These are phyloP conservation scores for Craterostigma plantagineum DNA, from an alignment of 257 asterid species.

Conservation along the genomic window DNA sequence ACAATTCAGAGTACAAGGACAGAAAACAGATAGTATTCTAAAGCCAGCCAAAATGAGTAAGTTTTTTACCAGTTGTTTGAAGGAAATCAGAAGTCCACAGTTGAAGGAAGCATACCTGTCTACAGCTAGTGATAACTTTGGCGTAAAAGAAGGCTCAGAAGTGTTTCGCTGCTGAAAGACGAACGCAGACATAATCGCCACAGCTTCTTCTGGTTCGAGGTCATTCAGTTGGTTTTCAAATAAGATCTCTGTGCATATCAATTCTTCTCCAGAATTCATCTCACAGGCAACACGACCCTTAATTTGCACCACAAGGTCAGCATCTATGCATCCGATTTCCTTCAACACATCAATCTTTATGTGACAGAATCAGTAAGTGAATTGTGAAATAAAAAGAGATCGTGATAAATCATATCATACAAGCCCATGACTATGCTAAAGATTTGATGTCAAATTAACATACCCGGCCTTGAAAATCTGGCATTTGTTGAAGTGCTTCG, in stretches of 20 bases:
- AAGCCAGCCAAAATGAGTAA: too few species aligned
- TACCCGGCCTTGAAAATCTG: constrained; percentile 99
- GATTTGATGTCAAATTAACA: constrained; percentile 13
- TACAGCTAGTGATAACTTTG: constrained; percentile 66
- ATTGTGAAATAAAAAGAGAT: constrained; percentile 7
- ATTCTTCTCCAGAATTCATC: constrained; percentile 99
- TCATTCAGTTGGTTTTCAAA: constrained; percentile 92
- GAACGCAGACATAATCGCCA: constrained; percentile 94
- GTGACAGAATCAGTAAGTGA: constrained; percentile 13
- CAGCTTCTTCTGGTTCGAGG: constrained; percentile 97
- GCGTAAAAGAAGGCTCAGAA: constrained; percentile 80
- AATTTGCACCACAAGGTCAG: constrained; percentile 87
- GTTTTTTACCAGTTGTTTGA: too few species aligned
- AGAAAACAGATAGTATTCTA: too few species aligned
- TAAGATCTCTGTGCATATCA: constrained; percentile 90
- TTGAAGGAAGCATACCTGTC: constrained; percentile 29
- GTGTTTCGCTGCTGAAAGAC: constrained; percentile 90
- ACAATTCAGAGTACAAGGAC: too few species aligned
- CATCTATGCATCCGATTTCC: constrained; percentile 79
- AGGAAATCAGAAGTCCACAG: too few species aligned
- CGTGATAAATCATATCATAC: neutral
- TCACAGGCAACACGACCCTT: constrained; percentile 99
- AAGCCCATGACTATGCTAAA: too few species aligned
- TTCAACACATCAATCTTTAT: constrained; percentile 88
- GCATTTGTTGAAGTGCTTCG: constrained; percentile 98